Evolutionary conservation across 306 rosid species (phyloP).

Genomic region (Trifolium pratense): DNA sequence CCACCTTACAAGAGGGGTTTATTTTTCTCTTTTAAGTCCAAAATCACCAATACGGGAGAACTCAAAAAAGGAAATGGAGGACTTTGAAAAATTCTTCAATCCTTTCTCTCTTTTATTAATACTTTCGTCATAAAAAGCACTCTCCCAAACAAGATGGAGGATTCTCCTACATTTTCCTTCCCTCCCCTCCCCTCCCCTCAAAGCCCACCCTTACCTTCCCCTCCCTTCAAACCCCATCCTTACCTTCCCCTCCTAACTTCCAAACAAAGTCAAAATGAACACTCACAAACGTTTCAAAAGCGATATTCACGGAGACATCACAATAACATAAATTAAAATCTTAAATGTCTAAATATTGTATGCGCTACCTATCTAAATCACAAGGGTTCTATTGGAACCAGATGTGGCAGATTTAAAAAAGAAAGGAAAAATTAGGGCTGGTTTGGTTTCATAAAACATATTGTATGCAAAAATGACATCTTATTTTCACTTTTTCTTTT

Average conservation of each 20-base stretch:
- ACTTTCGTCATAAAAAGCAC: too few relatives aligned
- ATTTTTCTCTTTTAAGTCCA: too few relatives aligned
- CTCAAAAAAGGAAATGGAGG: too few relatives aligned
- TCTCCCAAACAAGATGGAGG: background rate
- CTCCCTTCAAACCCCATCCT: background rate
- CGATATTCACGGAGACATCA: background rate
- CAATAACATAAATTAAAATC: constrained; percentile 13
- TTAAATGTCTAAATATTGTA: constrained; percentile 11
- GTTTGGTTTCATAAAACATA: background rate
- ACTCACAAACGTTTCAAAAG: constrained; percentile 21
- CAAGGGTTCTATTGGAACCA: constrained; percentile 4
- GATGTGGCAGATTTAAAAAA: background rate
- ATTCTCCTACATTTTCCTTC: background rate
- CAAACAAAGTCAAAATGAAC: constrained; percentile 10
- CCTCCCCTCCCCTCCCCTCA: background rate
- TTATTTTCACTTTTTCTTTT: background rate
- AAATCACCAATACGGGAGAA: too few relatives aligned
- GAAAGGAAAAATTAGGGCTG: too few relatives aligned
- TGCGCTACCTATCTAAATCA: background rate
- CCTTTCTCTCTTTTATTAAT: background rate
- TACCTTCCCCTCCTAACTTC: background rate
- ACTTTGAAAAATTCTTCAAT: background rate
- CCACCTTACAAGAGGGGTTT: background rate
- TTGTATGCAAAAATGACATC: constrained; percentile 1
- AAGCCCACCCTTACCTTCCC: background rate